Evolutionary conservation across 352 stramenopile species (phyloP).

Genomic region (Hyphochytrium catenoides): DNA sequence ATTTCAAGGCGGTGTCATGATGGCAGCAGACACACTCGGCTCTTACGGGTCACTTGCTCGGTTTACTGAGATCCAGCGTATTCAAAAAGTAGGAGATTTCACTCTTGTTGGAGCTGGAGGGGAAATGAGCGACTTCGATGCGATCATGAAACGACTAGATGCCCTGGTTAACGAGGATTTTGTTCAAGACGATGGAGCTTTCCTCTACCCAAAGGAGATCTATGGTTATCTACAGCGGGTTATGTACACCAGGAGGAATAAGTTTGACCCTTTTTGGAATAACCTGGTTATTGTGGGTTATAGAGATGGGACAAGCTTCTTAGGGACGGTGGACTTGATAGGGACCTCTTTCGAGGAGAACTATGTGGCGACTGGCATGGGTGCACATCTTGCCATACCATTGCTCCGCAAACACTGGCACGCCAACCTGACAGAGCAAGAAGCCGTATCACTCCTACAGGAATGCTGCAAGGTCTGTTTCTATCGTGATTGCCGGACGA

Average conservation of each 20-base stretch:
- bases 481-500: conserved; percentile 93
- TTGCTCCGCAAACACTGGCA: conserved; percentile 85
- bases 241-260: conserved; percentile 94
- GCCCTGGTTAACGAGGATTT: conserved; percentile 80
- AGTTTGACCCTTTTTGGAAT: conserved; percentile 98
- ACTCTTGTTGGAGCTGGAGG: conserved; percentile 85
- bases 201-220: conserved; percentile 74
- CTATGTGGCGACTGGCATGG: conserved; percentile 91
- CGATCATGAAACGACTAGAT: conserved; percentile 80
- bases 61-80: conserved; percentile 78
- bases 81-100: conserved; percentile 56
- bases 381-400: conserved; percentile 85
- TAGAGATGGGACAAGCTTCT: conserved; percentile 66
- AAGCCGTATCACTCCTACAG: conserved; percentile 79
- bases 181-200: conserved; percentile 81
- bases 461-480: conserved; percentile 93
- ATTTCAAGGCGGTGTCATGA: conserved; percentile 85
- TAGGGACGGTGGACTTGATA: conserved; percentile 92
- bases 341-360: conserved; percentile 90
- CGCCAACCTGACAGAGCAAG: conserved; percentile 71
- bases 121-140: conserved; percentile 94
- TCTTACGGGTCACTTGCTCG: conserved; percentile 92
- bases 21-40: conserved; percentile 90
- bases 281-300: conserved; percentile 85
- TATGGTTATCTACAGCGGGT: conserved; percentile 92